Percentiles rank a stretch among this genome's conserved stretches.
Conservation (phyloP, 1,139 yeast genomes). For the Candida sp. region DNA sequence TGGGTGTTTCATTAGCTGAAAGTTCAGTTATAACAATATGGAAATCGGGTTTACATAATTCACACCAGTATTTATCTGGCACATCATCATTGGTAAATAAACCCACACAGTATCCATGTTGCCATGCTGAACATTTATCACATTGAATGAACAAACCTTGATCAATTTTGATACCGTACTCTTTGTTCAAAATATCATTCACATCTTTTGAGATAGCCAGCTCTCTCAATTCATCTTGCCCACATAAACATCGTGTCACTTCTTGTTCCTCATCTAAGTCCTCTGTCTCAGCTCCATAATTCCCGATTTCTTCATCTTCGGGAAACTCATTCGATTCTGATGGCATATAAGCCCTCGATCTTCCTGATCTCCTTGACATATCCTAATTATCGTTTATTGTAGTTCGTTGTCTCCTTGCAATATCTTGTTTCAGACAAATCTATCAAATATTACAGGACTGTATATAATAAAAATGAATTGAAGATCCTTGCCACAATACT, state of each 20-base stretch:
- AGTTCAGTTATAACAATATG: conserved; percentile 50
- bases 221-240: conserved; percentile 60
- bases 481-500: neutral
- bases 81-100: conserved; percentile 67
- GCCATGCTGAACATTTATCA: conserved; percentile 94
- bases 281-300: conserved; percentile 23
- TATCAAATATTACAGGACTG: too few relatives aligned
- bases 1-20: conserved; percentile 20
- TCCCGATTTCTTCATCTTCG: conserved; percentile 18
- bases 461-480: too few relatives aligned
- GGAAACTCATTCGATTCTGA: conserved; percentile 10
- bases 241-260: conserved; percentile 88
- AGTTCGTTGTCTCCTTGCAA: too few relatives aligned
- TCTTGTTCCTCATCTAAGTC: conserved; percentile 56
- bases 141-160: conserved; percentile 85
- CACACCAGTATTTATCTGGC: conserved; percentile 95
- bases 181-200: conserved; percentile 43
- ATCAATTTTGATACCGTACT: conserved; percentile 63
- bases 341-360: conserved; percentile 17
- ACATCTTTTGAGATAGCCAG: conserved; percentile 32
- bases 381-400: neutral
- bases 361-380: conserved; percentile 31
- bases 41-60: conserved; percentile 77
- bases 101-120: conserved; percentile 96
- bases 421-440: too few relatives aligned